Conservation (phyloP, 306 rosid species). For the Castanea mollissima region DNA sequence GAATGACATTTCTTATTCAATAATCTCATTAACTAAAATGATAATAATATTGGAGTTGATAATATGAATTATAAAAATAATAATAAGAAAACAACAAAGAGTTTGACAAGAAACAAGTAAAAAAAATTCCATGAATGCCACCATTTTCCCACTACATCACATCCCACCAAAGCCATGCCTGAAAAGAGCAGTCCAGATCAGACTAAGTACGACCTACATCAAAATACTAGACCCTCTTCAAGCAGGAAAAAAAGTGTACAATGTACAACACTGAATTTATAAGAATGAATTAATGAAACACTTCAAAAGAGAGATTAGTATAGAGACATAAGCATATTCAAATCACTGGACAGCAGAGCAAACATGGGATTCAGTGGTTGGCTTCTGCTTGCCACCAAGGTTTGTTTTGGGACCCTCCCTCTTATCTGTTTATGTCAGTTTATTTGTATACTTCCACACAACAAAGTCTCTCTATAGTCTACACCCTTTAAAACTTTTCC, state of each 20-base stretch:
- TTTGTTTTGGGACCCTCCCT: conserved; percentile 17
- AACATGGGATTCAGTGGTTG: conserved; percentile 45
- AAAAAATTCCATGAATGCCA: neutral
- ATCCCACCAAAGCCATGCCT: conserved; percentile 96
- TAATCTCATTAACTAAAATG: neutral
- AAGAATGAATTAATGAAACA: no score
- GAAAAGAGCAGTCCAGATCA: conserved; percentile 31
- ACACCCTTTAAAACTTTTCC: conserved; percentile 3
- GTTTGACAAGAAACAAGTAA: neutral
- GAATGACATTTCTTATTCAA: neutral
- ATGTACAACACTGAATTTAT: neutral
- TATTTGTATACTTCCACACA: conserved; percentile 16
- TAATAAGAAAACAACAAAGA: neutral
- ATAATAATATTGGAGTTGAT: no score
- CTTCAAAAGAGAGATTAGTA: no score
- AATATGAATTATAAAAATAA: neutral
- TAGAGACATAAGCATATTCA: conserved; percentile 27
- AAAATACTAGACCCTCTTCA: conserved; percentile 11
- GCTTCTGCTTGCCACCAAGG: conserved; percentile 43
- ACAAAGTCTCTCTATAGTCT: neutral
- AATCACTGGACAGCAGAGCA: conserved; percentile 55
- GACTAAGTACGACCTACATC: conserved; percentile 9
- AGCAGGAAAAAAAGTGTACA: neutral
- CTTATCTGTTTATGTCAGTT: conserved; percentile 21
- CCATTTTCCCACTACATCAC: conserved; percentile 57